phyloP scores from a whole-genome alignment of 495 filamentous ascomycete genomes.

The Staphylotrichum longicolle region DNA sequence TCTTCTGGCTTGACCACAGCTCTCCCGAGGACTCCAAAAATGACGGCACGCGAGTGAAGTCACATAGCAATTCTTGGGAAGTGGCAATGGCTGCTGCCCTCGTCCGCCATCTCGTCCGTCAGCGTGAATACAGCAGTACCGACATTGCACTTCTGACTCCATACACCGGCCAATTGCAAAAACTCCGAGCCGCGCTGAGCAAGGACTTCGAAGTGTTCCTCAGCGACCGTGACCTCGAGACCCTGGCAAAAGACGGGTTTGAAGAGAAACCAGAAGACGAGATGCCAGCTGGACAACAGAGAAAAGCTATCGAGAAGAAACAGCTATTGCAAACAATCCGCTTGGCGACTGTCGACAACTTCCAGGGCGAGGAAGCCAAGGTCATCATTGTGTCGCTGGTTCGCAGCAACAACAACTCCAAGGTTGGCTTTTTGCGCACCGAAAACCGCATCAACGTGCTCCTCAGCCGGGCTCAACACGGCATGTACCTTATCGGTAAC shows the following conservation, averaged over 20 bases:
- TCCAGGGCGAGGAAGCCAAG: slow-evolving; percentile 80
- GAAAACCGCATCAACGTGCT: slow-evolving; percentile 80
- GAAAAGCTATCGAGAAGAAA: slow-evolving; percentile 39
- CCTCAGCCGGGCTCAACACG: slow-evolving; percentile 68
- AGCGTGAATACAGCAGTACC: slow-evolving; percentile 58
- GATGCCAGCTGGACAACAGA: background rate
- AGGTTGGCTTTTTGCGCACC: slow-evolving; percentile 72
- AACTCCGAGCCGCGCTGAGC: slow-evolving; percentile 52
- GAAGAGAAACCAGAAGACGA: slow-evolving; percentile 12
- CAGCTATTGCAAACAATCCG: slow-evolving; percentile 60
- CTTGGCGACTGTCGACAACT: slow-evolving; percentile 83
- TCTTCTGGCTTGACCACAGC: slow-evolving; percentile 76
- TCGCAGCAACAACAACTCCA: slow-evolving; percentile 61
- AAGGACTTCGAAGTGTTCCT: slow-evolving; percentile 59
- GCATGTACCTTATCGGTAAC: slow-evolving; percentile 86
- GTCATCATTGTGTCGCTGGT: slow-evolving; percentile 81
- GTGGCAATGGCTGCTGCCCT: slow-evolving; percentile 63
- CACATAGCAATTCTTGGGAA: slow-evolving; percentile 67
- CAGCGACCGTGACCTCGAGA: slow-evolving; percentile 64
- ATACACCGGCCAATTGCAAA: slow-evolving; percentile 69
- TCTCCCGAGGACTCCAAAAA: slow-evolving; percentile 51
- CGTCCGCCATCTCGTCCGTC: slow-evolving; percentile 68
- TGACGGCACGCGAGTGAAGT: slow-evolving; percentile 49
- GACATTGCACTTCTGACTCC: slow-evolving; percentile 83
- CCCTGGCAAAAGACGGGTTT: slow-evolving; percentile 54